Percentiles rank a stretch among this genome's conserved stretches.
These are phyloP conservation scores for Talaromyces amestolkiae DNA, from an alignment of 2,329 filamentous ascomycete genomes.

Conservation along the genomic window DNA sequence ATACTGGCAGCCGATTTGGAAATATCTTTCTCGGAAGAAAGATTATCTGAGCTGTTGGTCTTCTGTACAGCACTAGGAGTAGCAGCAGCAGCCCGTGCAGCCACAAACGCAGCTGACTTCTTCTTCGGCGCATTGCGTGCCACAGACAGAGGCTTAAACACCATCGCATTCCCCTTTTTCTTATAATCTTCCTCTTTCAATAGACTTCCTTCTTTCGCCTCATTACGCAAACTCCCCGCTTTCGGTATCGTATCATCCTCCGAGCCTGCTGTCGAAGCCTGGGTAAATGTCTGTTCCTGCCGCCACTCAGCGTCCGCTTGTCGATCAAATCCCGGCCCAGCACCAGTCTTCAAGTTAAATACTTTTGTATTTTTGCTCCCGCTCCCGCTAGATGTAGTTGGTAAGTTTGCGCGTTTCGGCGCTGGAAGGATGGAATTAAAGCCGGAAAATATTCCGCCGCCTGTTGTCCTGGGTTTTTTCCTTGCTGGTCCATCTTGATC, in stretches of 20 bases:
- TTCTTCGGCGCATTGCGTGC: conserved; percentile 71
- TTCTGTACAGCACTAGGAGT: conserved; percentile 18
- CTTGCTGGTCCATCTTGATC: conserved; percentile 60
- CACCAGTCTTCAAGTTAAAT: conserved; percentile 77
- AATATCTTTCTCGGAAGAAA: conserved; percentile 9
- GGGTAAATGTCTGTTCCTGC: conserved; percentile 24
- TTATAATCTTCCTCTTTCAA: conserved; percentile 38
- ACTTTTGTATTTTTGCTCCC: conserved; percentile 46
- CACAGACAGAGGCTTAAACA: conserved; percentile 88
- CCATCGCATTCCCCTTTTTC: conserved; percentile 72
- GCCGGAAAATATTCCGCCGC: conserved; percentile 68
- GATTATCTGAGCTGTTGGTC: conserved; percentile 18
- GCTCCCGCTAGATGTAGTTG: conserved; percentile 19
- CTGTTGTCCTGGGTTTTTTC: conserved; percentile 66
- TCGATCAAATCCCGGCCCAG: conserved; percentile 76
- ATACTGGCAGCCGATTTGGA: conserved; percentile 23
- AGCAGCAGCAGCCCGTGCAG: conserved; percentile 22
- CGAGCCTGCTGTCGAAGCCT: conserved; percentile 36
- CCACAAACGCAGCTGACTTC: conserved; percentile 39
- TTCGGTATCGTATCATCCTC: conserved; percentile 27
- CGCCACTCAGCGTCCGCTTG: conserved; percentile 47
- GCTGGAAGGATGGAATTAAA: conserved; percentile 86
- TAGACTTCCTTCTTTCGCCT: conserved; percentile 18
- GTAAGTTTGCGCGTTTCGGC: conserved; percentile 59
- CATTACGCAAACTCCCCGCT: conserved; percentile 25